These are phyloP conservation scores for Citrus hindsii DNA, from an alignment of 345 rosid genomes.

Conservation along the genomic window DNA sequence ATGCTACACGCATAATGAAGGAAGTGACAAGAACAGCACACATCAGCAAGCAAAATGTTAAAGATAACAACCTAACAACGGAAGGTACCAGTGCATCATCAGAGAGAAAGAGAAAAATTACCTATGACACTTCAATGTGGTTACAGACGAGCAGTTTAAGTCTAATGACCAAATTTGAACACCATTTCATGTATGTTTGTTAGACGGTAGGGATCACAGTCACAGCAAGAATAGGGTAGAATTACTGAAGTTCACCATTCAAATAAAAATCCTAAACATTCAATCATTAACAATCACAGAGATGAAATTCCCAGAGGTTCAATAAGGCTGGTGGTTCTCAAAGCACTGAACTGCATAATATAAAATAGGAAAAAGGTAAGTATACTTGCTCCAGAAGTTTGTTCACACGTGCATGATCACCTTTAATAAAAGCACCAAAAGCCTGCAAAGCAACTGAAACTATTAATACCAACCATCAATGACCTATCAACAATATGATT, in stretches of 20 bases:
- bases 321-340: not conserved
- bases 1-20: not conserved
- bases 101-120: not conserved
- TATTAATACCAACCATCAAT: slow-evolving; percentile 1
- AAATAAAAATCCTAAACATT: not conserved
- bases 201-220: not conserved
- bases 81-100: not conserved
- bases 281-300: not conserved
- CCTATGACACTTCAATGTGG: not conserved
- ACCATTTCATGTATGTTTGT: not conserved
- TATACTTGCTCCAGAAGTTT: slow-evolving; percentile 41
- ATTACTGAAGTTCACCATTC: not conserved
- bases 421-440: slow-evolving; percentile 43
- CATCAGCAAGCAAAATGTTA: not conserved
- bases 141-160: not conserved
- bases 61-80: not conserved
- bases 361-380: slow-evolving; percentile 10
- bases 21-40: not conserved
- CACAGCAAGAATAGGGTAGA: not conserved
- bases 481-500: not conserved
- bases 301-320: not conserved
- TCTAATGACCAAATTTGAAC: not conserved
- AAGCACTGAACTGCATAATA: not conserved
- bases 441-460: slow-evolving; percentile 38
- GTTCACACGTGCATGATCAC: slow-evolving; percentile 46